Evolutionary conservation across 2,329 filamentous ascomycete species (phyloP), one percentile per base, ranked within the genome.

Genomic region (Fusarium marasasianum): DNA sequence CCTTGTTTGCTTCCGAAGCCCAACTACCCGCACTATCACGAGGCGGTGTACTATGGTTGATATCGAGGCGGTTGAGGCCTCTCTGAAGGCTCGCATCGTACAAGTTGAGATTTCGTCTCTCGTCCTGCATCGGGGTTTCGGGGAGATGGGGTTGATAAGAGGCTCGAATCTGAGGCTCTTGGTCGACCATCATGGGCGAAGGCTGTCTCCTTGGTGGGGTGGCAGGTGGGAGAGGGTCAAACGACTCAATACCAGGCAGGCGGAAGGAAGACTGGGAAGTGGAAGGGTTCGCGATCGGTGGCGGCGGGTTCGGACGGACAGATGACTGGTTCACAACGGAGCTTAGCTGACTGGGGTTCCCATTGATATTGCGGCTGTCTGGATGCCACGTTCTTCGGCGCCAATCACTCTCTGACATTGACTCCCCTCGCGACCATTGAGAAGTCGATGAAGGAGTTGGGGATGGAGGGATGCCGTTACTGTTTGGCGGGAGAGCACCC

Each of bases 311-410:
- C 78, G 80, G 90, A 80, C 83, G 89, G 83, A 84, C 88, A 72
- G 86, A 90, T 80, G 82, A 90, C 78, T 93, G 91, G 10, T 91
- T 94, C 70, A 93, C 90, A 44, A 94, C 93, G 72, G 94, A 93
- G 77, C 90, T 93, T 60, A 97, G 82, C 82, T 93, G 95, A 20
- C 91, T 93, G 22, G 89, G 88, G 55, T 91, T 90, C 38, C 91
- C 86, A 68, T 87, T 87, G 70, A 90, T 91, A 72, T 88, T 88
- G 22, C 89, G 87, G 67, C 91, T 93, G 71, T 94, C 93, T 1
- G 94, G 94, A 82, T 98, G 95, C 95, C 95, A 98, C 6, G 95
- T 98, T 60, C 95, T 90, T 71, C 95, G 88, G 73, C 95, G 91
- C 89, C 91, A 94, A 63, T 94, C 93, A 47, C 94, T 91, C 72